Conservation (phyloP, 2,329 filamentous ascomycete genomes). For the Taxawa tesnikishii region DNA sequence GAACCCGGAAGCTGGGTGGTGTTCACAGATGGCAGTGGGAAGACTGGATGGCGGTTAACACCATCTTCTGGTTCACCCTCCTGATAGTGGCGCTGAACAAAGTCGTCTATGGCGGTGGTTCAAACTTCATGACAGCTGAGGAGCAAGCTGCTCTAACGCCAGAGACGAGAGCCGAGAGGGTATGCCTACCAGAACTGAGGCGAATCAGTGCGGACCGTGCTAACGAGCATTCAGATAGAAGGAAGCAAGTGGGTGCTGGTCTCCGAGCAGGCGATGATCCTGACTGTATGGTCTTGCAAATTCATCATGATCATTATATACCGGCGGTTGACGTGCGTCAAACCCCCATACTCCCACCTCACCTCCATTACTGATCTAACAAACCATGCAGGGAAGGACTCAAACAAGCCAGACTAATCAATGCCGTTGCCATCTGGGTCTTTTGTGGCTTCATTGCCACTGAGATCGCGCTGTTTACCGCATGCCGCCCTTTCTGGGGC, state of each 20-base stretch:
- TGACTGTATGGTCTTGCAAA: constrained; percentile 41
- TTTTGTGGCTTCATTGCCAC: constrained; percentile 8
- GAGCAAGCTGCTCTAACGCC: constrained; percentile 34
- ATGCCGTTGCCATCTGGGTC: constrained; percentile 6
- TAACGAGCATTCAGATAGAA: constrained; percentile 20
- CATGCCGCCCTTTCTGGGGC: constrained; percentile 9
- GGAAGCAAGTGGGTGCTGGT: constrained; percentile 53
- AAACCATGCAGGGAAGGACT: no score
- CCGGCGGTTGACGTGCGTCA: constrained; percentile 38
- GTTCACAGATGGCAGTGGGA: constrained; percentile 3
- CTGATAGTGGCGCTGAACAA: constrained; percentile 43
- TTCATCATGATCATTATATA: constrained; percentile 40
- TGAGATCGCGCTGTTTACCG: constrained; percentile 10
- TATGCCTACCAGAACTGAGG: background rate
- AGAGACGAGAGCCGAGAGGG: constrained; percentile 22
- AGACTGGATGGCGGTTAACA: constrained; percentile 8
- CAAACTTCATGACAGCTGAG: constrained; percentile 44
- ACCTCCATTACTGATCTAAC: constrained; percentile 1
- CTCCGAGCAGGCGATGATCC: constrained; percentile 48
- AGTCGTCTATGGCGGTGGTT: constrained; percentile 41
- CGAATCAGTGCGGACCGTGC: background rate
- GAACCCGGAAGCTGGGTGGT: constrained; percentile 1
- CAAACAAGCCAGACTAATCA: constrained; percentile 29
- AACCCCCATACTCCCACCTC: constrained; percentile 20
- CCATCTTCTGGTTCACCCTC: constrained; percentile 35